phyloP scores from a whole-genome alignment of 352 stramenopile genomes.

The Sclerospora graminicola region DNA sequence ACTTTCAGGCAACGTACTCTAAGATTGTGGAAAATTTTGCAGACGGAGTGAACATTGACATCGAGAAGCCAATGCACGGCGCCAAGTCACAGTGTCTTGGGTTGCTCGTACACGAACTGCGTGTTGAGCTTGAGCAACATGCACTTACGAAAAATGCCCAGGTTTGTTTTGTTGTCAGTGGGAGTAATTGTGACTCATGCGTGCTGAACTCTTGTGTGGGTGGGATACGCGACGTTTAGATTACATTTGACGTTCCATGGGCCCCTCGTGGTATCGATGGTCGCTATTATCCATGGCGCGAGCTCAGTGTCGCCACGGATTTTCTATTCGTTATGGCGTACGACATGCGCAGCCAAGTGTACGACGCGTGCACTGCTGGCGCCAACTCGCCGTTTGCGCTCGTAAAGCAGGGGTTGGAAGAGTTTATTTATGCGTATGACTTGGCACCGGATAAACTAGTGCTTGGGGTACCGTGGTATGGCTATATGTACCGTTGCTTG shows the following conservation, averaged over 20 bases:
- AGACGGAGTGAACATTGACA: conserved; percentile 81
- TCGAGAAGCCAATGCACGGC: conserved; percentile 52
- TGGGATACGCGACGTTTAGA: conserved; percentile 19
- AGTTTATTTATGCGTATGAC: conserved; percentile 57
- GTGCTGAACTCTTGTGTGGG: conserved; percentile 1
- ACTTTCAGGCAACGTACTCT: conserved; percentile 32
- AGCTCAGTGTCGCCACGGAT: conserved; percentile 53
- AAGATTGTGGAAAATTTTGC: conserved; percentile 58
- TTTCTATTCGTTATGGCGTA: conserved; percentile 92
- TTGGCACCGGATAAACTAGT: conserved; percentile 72
- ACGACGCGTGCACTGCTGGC: conserved; percentile 76
- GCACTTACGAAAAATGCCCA: conserved; percentile 51
- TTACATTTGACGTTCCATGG: conserved; percentile 80
- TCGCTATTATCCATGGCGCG: conserved; percentile 75
- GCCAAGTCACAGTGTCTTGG: conserved; percentile 33
- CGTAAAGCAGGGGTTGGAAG: conserved; percentile 59
- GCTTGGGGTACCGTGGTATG: conserved; percentile 87
- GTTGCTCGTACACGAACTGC: conserved; percentile 52
- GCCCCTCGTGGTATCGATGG: conserved; percentile 65
- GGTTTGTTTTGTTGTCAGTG: conserved; percentile 15
- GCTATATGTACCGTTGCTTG: conserved; percentile 77
- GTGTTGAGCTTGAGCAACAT: conserved; percentile 35
- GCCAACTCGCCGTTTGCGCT: conserved; percentile 77
- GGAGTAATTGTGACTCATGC: not conserved
- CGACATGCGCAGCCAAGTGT: conserved; percentile 89